Base-by-base conservation (phyloP, 1,139 yeast genomes). In the Sugiyamaella xylanicola region DNA sequence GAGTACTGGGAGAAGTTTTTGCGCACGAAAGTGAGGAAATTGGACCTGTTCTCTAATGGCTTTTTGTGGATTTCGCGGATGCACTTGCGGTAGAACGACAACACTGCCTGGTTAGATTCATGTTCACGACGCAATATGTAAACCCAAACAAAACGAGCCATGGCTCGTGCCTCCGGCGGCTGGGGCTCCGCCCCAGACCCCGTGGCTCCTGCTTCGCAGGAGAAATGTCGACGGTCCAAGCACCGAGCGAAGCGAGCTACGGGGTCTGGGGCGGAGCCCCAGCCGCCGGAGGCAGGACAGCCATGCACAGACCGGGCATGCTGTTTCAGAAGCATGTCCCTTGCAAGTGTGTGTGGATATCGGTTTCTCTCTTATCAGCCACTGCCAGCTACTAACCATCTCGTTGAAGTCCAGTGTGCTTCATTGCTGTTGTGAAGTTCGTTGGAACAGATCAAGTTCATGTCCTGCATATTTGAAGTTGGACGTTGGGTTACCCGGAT, bases 1-100 rank as follows among this genome's bases (percentile, higher is more conserved):
- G 76, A 74, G 68, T 85, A 77, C 64, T 83, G 82, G n/a, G 69
- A 74, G 68, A 93, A 93, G 67, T 89, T 95, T 11, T 65, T 68
- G 48, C 85, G 77, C 7, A 80, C 68, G 63, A 72, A 80, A 2
- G 47, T 53, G 13, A 61, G 56, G 57, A 72, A 73, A 44, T 66
- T 65, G 4, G 55, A 59, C 51, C 57, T 66, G n/a, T 62, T 60
- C 4, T 63, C 70, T 8, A 37, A 57, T 2, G 76, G 75, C 58
- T 75, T 75, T 35, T 59, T 61, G 54, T 65, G 59, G 4, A 70
- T 63, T 19, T 66, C 69, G 8, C 78, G 67, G 9, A 75, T 61
- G 56, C 77, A 72, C 44, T 62, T 60, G 8, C 77, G 68, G 60
- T 74, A 75, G 20, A 75, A 66, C 9, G 61, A 57, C 41, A 74